Evolutionary conservation across 768 basidiomycete species (phyloP), one percentile per base, ranked within the genome.

Genomic region (Chiua virens): DNA sequence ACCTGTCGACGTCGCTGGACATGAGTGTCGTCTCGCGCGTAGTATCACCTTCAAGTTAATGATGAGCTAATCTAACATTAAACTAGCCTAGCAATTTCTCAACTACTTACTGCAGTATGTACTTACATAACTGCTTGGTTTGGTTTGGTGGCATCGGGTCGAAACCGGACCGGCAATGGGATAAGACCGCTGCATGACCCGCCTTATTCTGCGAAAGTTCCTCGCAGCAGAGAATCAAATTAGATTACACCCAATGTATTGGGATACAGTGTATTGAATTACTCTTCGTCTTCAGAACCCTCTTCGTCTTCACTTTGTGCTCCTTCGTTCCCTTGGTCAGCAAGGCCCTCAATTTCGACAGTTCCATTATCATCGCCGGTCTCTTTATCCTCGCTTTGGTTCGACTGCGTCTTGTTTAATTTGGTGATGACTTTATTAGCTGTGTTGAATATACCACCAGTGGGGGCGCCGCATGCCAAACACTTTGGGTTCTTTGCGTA

Each of bases 401-500:
- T 78, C 67, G 81, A 75, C 64, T 80, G 77, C 69, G 80, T 85
- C 71, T 87, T 87, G 66, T 87, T 84, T 71, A 90, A 70, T 76
- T 89, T 95, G 56, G 87, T 87, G 38, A 99, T 80, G 47, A 98
- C 81, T 73, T 97, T 97, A 58, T 89, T 94, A 41, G 88, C 95
- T 45, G 89, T 81, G 69, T 98, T 98, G 78, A 98, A 99, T 58
- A 98, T 95, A 3, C 96, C 97, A 15, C 86, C 90, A 0, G 97
- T 98, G 1, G 93, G 82, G 13, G 91, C 82, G 43, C 93, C 89
- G 65, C 97, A 99, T 10, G 95, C 97, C 46, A 92, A 79, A 60
- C 97, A 99, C 71, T 94, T 98, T 2, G 92, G 92, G 40, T 92
- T 98, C 75, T 87, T 96, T 35, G 86, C 84, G 61, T 87, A 98